Percentiles rank a stretch among this genome's conserved stretches.
Evolutionary conservation across 768 basidiomycete genomes (phyloP).

Genomic region (Pleurotus djamor): DNA sequence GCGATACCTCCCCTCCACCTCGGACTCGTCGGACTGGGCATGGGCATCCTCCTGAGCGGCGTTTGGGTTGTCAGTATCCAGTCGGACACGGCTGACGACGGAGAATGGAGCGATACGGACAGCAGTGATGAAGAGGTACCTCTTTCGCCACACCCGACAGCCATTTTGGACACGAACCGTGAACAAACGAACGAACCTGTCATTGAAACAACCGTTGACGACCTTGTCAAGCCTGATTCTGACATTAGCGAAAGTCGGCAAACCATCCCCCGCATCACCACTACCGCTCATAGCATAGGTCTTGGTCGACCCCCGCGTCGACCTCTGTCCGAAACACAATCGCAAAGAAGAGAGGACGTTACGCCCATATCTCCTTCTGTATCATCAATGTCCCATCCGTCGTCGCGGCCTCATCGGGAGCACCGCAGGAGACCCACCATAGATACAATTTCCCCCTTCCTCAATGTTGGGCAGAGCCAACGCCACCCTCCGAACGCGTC

Average conservation of each 20-base stretch:
- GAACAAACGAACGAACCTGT: background rate
- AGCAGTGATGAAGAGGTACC: slow-evolving; percentile 27
- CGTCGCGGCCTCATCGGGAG: background rate
- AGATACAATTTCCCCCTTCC: background rate
- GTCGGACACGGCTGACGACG: slow-evolving; percentile 50
- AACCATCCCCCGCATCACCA: background rate
- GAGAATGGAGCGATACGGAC: slow-evolving; percentile 45
- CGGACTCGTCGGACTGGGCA: slow-evolving; percentile 74
- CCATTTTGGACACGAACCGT: background rate
- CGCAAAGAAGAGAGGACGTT: background rate
- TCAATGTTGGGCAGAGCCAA: slow-evolving; percentile 1
- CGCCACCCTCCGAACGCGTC: slow-evolving; percentile 14
- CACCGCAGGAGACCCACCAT: slow-evolving; percentile 5
- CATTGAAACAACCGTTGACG: background rate
- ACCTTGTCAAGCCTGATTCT: background rate
- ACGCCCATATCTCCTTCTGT: background rate
- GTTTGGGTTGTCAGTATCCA: slow-evolving; percentile 90
- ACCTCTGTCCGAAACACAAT: background rate
- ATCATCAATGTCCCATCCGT: background rate
- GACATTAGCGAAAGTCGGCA: background rate
- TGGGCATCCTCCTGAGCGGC: slow-evolving; percentile 74
- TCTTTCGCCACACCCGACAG: slow-evolving; percentile 15
- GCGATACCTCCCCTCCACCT: slow-evolving; percentile 69
- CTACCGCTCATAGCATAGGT: background rate
- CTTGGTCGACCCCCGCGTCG: background rate